Conservation (phyloP, 2,329 filamentous ascomycete species). For the Aureobasidium sp. region DNA sequence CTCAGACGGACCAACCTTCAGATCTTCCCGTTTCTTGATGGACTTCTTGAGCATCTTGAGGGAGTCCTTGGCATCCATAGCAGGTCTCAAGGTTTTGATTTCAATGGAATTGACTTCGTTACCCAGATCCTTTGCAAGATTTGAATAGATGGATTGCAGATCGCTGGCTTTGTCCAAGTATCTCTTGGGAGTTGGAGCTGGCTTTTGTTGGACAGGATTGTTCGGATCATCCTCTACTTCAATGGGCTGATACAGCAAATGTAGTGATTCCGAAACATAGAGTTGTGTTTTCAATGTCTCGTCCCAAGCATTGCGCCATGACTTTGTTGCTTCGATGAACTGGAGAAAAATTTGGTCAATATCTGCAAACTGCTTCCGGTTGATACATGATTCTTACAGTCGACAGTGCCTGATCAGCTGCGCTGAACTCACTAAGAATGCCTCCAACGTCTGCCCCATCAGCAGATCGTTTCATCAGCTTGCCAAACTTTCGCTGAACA, state of each 20-base stretch:
- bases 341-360: constrained; percentile 5
- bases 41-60: constrained; percentile 70
- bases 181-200: constrained; percentile 53
- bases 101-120: constrained; percentile 68
- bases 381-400: constrained; percentile 45
- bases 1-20: constrained; percentile 11
- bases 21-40: constrained; percentile 75
- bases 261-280: constrained; percentile 59
- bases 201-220: constrained; percentile 41
- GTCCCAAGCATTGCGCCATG: constrained; percentile 74
- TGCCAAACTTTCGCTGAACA: constrained; percentile 68
- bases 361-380: not conserved
- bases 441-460: constrained; percentile 71
- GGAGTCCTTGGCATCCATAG: constrained; percentile 59
- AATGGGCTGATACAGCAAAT: constrained; percentile 70
- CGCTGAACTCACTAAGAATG: constrained; percentile 71
- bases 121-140: constrained; percentile 63
- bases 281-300: constrained; percentile 52
- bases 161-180: constrained; percentile 59
- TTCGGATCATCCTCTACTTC: constrained; percentile 56
- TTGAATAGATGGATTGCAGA: constrained; percentile 60
- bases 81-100: constrained; percentile 60
- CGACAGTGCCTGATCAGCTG: constrained; percentile 66
- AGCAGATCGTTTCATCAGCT: constrained; percentile 62
- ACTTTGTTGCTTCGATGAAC: constrained; percentile 65